Evolutionary conservation across 257 asterid species (phyloP), one percentile per base, ranked within the genome.

Genomic region (Agastache rugosa): DNA sequence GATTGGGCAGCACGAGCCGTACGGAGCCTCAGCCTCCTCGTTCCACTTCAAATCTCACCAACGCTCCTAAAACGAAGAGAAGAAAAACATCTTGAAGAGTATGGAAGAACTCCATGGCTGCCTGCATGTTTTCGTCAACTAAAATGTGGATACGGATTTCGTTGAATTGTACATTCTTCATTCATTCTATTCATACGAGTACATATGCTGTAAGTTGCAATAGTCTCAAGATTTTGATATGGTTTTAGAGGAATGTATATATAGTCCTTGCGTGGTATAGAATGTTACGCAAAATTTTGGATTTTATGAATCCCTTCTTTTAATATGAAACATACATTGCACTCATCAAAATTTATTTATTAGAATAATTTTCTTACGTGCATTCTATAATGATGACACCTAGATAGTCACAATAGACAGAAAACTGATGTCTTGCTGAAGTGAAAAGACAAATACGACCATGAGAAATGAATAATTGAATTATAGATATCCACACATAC

Each of bases 61-160:
- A 85, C 41, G 74, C 81, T 14, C 74, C 84, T 15, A 80, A 72
- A 83, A 74, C 45, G 60, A 80, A 11, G 58, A 70, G 39, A 64
- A 41, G 66, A 50, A 41, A 55, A 25, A 0, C 16, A 22, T 55
- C n/a, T 55, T 50, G 66, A 63, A 10, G 63, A 27, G 20, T 31
- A 11, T 61, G 71, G 37, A 50, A 44, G 55, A 23, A 63, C 34
- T 2, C 5, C 76, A 35, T 6, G 8, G 54, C 17, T 45, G n/a
- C 51, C 17, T 45, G n/a, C 51, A 11, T 39, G 25, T 1, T 55
- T 58, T 41, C 16, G 2, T 44, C 63, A 12, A 62, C 54, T 19
- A 62, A 19, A 27, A 11, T 34, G 56, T 39, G 14, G 44, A 63
- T 74, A 74, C 51, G 5, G 45, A 39, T 35, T 35, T 45, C 5